phyloP scores from a whole-genome alignment of 73 alveolate genomes.

The Halteria grandinella region DNA sequence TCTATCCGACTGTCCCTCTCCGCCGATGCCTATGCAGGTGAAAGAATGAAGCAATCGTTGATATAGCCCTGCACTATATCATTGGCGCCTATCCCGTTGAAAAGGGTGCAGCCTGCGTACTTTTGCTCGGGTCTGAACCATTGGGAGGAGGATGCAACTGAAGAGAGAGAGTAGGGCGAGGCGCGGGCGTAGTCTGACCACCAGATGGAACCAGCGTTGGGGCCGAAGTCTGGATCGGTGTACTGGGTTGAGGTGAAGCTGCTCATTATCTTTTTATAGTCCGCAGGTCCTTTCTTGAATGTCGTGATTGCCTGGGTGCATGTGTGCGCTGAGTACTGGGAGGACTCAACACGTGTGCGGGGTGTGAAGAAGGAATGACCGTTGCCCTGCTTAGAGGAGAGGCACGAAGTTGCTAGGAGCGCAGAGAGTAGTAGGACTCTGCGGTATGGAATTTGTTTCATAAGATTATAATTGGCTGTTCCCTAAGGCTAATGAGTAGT shows the following conservation, averaged over 20 bases:
- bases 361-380: too few relatives aligned
- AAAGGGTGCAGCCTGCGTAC: not conserved
- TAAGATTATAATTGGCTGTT: too few relatives aligned
- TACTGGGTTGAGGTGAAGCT: not conserved
- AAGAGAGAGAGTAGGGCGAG: not conserved
- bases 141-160: not conserved
- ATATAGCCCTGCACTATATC: conserved; percentile 25
- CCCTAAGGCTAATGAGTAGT: too few relatives aligned
- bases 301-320: conserved; percentile 3
- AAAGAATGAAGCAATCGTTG: conserved; percentile 32
- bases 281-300: conserved; percentile 39
- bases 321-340: not conserved
- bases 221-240: conserved; percentile 15
- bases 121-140: conserved; percentile 17
- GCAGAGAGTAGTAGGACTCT: too few relatives aligned
- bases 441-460: too few relatives aligned
- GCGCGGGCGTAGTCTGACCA: conserved; percentile 37
- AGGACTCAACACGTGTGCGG: too few relatives aligned
- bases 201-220: not conserved
- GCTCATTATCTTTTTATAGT: not conserved
- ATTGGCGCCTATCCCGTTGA: not conserved
- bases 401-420: too few relatives aligned
- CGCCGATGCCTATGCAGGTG: conserved; percentile 18
- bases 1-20: not conserved
- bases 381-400: too few relatives aligned